Evolutionary conservation across 345 rosid species (phyloP).

Genomic region (Lepidium africanum): DNA sequence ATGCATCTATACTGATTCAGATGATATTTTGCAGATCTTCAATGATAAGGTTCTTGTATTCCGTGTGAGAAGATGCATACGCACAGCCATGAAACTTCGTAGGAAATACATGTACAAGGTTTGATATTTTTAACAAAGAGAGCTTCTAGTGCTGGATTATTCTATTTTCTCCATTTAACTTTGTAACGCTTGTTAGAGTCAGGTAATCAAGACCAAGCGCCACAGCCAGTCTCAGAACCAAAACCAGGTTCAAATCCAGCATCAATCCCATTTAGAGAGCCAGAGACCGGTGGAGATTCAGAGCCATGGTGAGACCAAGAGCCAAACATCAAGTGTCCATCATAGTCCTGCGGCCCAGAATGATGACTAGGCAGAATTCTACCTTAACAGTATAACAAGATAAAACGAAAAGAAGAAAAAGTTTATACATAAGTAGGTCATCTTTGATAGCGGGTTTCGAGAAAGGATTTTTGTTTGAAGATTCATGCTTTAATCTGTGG

Average conservation of each 20-base stretch:
- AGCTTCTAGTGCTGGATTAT: neutral
- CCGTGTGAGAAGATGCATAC: constrained; percentile 58
- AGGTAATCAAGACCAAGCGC: constrained; percentile 45
- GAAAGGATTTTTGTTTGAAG: constrained; percentile 16
- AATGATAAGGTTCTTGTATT: constrained; percentile 76
- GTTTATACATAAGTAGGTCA: constrained; percentile 18
- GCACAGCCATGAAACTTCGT: constrained; percentile 71
- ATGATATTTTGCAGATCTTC: constrained; percentile 52
- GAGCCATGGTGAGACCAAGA: constrained; percentile 23
- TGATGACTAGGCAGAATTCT: constrained; percentile 33
- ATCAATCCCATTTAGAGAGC: constrained; percentile 25
- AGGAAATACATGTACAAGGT: constrained; percentile 85
- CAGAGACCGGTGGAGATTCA: constrained; percentile 20
- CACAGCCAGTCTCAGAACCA: constrained; percentile 19
- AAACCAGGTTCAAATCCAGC: constrained; percentile 18
- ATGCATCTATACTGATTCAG: constrained; percentile 15
- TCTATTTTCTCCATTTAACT: constrained; percentile 20
- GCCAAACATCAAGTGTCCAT: constrained; percentile 15
- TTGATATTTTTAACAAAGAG: constrained; percentile 10
- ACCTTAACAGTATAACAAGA: constrained; percentile 4
- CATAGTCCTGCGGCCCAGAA: constrained; percentile 11
- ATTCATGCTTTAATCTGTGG: constrained; percentile 13
- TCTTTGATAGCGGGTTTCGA: constrained; percentile 17
- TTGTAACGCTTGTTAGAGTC: constrained; percentile 29
- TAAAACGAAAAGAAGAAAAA: constrained; percentile 8